Evolutionary conservation across 2,329 filamentous ascomycete species (phyloP), one percentile per base, ranked within the genome.

Genomic region (Phialemoniopsis sp.): DNA sequence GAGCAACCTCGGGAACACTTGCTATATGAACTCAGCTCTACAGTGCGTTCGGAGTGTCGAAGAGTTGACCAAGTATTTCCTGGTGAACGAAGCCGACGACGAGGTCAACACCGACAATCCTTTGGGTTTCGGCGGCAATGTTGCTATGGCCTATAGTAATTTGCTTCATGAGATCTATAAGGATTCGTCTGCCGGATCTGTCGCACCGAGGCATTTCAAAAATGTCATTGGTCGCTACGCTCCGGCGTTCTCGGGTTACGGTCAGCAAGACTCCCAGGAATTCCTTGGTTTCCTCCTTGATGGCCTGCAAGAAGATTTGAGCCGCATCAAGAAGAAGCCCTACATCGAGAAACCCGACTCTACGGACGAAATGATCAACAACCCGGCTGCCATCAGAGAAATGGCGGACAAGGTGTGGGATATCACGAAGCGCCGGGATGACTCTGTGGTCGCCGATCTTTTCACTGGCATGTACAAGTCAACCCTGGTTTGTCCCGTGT

Each of bases 381-480:
- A 97, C 54, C 83, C 80, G 2, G 77, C 79, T 32, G 87, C 87
- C 10, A 89, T 98, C 55, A 78, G 82, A 42, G 78, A 85, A 47
- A 88, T 98, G 68, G 93, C 91, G 1, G 80, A 90, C 38, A 79
- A 87, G 49, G 93, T 93, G 44, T 94, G 91, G 80, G 82, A 88
- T 45, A 95, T 95, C 43, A 95, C 95, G 48, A 87, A 89, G 56
- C 83, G 85, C 46, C 83, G 93, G 38, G 95, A 98, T 50, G 89
- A 97, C 56, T 97, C 93, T 0, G 85, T 97, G 31, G 87, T 96
- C 49, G 91, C 89, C 41, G 93, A 98, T 57, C 73, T 98, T 10
- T 98, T 98, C 61, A 94, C 89, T 16, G 93, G 93, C 46, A 89
- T 97, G 76, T 98, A 97, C 76, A 96, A 97, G 67, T 97, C 94